These are phyloP conservation scores for Leptographium flavum DNA, from an alignment of 2,329 filamentous ascomycete genomes.

Conservation along the genomic window DNA sequence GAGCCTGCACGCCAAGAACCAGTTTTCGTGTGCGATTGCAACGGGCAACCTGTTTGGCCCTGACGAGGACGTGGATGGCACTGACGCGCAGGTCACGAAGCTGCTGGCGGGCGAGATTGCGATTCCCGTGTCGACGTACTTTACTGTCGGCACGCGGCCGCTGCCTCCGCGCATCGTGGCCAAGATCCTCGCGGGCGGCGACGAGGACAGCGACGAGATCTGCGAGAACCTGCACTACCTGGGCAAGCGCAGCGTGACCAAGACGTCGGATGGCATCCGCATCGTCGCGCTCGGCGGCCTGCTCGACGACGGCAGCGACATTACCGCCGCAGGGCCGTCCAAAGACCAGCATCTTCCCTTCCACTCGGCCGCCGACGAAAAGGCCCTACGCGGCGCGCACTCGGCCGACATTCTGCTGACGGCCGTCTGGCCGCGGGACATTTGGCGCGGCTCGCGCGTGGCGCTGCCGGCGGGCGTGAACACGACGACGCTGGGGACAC, in stretches of 20 bases:
- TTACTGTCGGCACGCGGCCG: constrained; percentile 61
- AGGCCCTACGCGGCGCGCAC: constrained; percentile 59
- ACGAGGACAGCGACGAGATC: constrained; percentile 34
- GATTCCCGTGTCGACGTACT: constrained; percentile 78
- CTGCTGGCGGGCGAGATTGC: constrained; percentile 59
- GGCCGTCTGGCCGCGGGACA: constrained; percentile 64
- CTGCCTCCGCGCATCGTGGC: constrained; percentile 58
- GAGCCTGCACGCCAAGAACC: constrained; percentile 71
- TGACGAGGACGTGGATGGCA: constrained; percentile 29
- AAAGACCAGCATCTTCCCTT: constrained; percentile 63
- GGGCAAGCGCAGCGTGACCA: constrained; percentile 73
- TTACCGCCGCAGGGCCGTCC: constrained; percentile 33
- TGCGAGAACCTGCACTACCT: constrained; percentile 87
- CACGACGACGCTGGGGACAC: constrained; percentile 33
- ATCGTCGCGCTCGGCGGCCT: constrained; percentile 77
- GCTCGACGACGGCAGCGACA: constrained; percentile 36
- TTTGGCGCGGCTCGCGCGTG: constrained; percentile 56
- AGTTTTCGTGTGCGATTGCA: constrained; percentile 73
- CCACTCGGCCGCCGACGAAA: constrained; percentile 66
- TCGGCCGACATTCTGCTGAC: constrained; percentile 79
- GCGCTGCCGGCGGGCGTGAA: constrained; percentile 28
- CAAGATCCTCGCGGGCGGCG: no score
- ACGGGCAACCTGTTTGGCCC: constrained; percentile 68
- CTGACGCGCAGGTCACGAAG: constrained; percentile 38
- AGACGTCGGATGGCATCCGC: constrained; percentile 76